Base-by-base conservation (phyloP, 2,329 filamentous ascomycete species). In the Scedosporium aurantiacum region DNA sequence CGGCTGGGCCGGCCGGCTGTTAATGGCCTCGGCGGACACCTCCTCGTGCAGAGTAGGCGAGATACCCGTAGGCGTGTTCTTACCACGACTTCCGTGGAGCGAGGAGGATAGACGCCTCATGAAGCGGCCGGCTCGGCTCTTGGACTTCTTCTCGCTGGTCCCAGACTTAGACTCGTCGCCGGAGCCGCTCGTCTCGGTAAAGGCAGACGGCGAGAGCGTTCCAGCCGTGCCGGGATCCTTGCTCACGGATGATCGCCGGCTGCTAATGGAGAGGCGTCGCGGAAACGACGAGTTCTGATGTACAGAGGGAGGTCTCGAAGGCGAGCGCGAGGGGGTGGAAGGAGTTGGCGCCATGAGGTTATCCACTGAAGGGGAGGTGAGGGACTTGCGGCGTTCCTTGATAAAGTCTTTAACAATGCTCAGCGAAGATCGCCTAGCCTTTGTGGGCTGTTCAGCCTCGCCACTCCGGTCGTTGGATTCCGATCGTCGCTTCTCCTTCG, bases 221-320 rank as follows among this genome's bases (percentile, higher is more conserved):
- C 60, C 64, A 18, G 32, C 37, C 57, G 64, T 72, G 14, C 41
- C 66, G 54, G 66, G 65, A 14, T 81, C 80, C 50, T 75, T 76
- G 64, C 75, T 79, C 25, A 79, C 70, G 1, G 81, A 82, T 4
- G 83, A 84, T 65, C 71, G 78, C 57, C 74, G 79, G 70, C 77
- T 89, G 74, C 77, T 88, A 75, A 81, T 89, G 75, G 79, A 94
- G 75, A 76, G 79, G 71, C 77, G 90, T 67, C 71, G 83, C 68
- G 71, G 81, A 78, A 75, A 81, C 69, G 72, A 83, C 74, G 63
- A 82, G 63, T 71, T 73, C 68, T 78, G 75, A 67, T 79, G 77
- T 55, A 73, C 69, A 61, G 78, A 80, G 67, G 76, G 76, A 4
- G 76, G 79, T 50, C 77, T 76, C n/a, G 72, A 77, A 1, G 80